These are phyloP conservation scores for Leccinum sublutescens DNA, from an alignment of 768 basidiomycete species.

Conservation along the genomic window DNA sequence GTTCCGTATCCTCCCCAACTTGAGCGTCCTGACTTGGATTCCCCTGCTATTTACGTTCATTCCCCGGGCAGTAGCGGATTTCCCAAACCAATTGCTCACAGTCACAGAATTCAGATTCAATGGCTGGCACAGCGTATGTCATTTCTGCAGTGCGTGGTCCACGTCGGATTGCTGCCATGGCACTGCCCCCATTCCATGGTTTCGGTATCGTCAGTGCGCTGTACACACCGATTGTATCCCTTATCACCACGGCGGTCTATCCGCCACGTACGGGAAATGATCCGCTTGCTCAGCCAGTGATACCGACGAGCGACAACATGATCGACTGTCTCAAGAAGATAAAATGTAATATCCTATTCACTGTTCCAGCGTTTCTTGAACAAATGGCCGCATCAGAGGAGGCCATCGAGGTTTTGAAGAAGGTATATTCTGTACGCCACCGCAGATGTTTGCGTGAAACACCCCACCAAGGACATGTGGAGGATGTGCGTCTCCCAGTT, in stretches of 20 bases:
- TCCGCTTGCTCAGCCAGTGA: conserved; percentile 29
- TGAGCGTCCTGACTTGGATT: conserved; percentile 27
- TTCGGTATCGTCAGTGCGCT: conserved; percentile 20
- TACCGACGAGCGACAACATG: conserved; percentile 40
- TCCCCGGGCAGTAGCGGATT: conserved; percentile 50
- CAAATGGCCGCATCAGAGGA: conserved; percentile 32
- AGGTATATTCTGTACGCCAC: conserved; percentile 19
- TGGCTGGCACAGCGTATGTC: conserved; percentile 37
- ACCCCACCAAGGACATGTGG: no score
- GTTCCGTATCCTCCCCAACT: conserved; percentile 13
- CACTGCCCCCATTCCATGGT: conserved; percentile 29
- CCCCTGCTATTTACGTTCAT: conserved; percentile 44
- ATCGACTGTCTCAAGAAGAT: conserved; percentile 26
- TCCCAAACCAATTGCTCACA: conserved; percentile 44
- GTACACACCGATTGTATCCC: conserved; percentile 16
- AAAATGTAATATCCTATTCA: no score
- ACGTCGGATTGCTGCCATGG: conserved; percentile 22
- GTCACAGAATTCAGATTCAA: conserved; percentile 24
- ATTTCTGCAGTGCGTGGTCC: not conserved
- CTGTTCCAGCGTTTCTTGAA: conserved; percentile 40
- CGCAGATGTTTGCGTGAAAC: no score
- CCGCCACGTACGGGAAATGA: conserved; percentile 24
- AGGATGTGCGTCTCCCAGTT: no score
- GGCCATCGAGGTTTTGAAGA: conserved; percentile 25
- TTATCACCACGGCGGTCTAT: conserved; percentile 23